Evolutionary conservation across 163 green algal genomes (phyloP).

Genomic region (Scenedesmus sp.): DNA sequence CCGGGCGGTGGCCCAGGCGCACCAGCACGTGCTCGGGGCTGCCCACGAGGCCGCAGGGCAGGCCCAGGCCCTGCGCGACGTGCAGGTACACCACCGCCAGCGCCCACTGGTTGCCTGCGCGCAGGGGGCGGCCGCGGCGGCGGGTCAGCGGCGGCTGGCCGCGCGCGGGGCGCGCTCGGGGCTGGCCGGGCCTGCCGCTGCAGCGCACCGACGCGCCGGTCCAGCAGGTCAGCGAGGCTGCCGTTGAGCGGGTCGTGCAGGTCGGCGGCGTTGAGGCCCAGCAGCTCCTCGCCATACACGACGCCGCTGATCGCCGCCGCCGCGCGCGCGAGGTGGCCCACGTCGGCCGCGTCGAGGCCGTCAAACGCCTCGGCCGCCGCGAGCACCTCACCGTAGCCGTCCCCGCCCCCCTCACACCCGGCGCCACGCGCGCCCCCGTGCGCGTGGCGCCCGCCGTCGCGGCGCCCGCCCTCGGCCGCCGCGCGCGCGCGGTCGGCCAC

Average conservation of each 20-base stretch:
- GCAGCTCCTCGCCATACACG: conserved; percentile 19
- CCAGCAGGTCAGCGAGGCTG: conserved; percentile 27
- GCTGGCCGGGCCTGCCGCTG: neutral
- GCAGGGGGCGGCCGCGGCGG: neutral
- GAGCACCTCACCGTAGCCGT: too few relatives aligned
- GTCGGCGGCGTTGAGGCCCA: conserved; percentile 15
- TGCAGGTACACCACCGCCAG: conserved; percentile 35
- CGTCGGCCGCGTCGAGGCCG: neutral
- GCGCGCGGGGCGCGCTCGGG: neutral
- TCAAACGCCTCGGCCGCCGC: neutral
- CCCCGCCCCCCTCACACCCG: too few relatives aligned
- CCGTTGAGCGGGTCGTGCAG: conserved; percentile 32
- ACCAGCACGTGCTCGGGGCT: conserved; percentile 17
- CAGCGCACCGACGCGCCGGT: neutral
- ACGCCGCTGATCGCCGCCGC: conserved; percentile 18
- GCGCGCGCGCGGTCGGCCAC: too few relatives aligned
- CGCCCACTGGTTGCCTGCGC: conserved; percentile 37
- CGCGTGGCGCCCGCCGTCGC: too few relatives aligned
- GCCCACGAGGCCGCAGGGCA: conserved; percentile 19
- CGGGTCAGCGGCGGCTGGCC: neutral
- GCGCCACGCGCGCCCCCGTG: too few relatives aligned
- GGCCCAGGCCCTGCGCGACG: conserved; percentile 12
- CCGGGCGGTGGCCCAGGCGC: neutral
- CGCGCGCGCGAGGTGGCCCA: neutral
- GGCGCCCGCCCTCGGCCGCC: too few relatives aligned